A percentile compares a stretch with the other conserved stretches of the same genome.
phyloP scores from a whole-genome alignment of 2,329 filamentous ascomycete species.

The Colletotrichum sp. region DNA sequence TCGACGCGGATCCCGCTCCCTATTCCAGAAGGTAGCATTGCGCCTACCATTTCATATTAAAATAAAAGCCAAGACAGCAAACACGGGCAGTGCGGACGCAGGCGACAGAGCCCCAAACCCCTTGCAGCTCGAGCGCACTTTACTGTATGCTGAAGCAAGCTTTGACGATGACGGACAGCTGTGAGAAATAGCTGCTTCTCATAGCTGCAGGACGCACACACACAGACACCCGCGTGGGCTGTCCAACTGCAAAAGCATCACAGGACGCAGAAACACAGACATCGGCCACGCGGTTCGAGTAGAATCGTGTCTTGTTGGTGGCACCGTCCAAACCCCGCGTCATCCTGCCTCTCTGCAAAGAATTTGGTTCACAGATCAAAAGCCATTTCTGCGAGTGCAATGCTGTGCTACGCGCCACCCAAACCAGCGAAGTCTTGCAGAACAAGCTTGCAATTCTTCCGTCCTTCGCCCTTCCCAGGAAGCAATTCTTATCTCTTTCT shows the following conservation, averaged over 20 bases:
- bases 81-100: not conserved
- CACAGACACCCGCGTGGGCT: not conserved
- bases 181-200: not conserved
- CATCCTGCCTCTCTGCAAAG: not conserved
- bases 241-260: not conserved
- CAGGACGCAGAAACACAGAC: not conserved
- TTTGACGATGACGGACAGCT: not conserved
- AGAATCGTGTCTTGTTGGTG: not conserved
- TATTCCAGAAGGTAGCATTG: not conserved
- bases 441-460: not conserved
- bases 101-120: not conserved
- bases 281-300: not conserved
- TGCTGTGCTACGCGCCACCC: not conserved
- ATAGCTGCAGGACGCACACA: not conserved
- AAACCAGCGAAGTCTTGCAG: not conserved
- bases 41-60: not conserved
- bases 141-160: not conserved
- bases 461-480: not conserved
- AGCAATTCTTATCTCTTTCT: not conserved
- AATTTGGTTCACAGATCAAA: not conserved
- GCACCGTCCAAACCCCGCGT: not conserved
- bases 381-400: not conserved
- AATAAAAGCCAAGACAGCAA: not conserved
- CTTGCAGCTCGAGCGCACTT: not conserved
- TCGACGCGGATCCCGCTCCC: not conserved